Conservation (phyloP, 768 basidiomycete genomes). For the Kwoniella pini region DNA sequence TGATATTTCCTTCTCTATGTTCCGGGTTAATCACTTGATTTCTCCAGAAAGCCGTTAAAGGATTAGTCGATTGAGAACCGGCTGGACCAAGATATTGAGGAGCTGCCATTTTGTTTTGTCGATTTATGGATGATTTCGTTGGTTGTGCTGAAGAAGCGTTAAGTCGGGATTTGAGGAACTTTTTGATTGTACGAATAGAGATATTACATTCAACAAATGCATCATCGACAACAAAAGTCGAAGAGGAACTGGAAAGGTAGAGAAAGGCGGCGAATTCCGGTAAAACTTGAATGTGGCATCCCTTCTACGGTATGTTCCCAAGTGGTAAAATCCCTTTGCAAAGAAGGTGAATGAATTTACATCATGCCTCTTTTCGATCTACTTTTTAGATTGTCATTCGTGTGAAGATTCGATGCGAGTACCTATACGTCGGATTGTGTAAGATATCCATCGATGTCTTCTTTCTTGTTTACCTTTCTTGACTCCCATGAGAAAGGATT, state of each 20-base stretch:
- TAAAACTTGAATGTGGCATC: not conserved
- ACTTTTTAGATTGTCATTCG: no score
- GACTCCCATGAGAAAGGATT: not conserved
- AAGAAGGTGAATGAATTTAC: no score
- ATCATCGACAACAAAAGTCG: not conserved
- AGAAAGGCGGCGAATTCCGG: conserved; percentile 5
- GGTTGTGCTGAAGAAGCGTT: no score
- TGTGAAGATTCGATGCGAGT: no score
- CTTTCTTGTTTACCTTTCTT: no score
- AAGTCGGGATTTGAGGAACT: no score
- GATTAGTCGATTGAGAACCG: conserved; percentile 23
- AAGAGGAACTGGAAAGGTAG: not conserved
- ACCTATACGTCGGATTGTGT: no score
- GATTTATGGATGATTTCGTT: not conserved
- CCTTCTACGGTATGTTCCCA: not conserved
- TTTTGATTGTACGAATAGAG: no score
- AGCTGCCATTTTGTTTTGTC: conserved; percentile 14
- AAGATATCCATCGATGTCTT: no score
- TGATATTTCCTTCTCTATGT: conserved; percentile 29
- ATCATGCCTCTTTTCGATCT: no score
- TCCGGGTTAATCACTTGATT: conserved; percentile 28
- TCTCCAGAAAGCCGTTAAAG: conserved; percentile 25
- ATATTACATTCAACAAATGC: not conserved
- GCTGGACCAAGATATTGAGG: conserved; percentile 25
- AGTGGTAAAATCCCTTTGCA: no score